Conservation (phyloP, 2,329 filamentous ascomycete genomes). For the Pezicula carpinea region DNA sequence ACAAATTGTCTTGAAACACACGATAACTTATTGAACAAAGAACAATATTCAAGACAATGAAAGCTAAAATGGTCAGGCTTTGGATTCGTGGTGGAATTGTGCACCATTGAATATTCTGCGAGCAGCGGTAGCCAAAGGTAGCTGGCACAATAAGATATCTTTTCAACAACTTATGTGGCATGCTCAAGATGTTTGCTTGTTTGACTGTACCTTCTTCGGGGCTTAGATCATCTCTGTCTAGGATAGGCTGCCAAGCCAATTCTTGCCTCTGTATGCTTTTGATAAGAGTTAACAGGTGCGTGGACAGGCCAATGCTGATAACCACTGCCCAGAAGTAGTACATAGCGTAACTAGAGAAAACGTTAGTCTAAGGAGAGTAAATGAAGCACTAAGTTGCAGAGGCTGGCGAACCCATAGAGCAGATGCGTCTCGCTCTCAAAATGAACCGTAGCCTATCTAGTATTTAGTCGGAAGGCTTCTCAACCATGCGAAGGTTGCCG, state of each 20-base stretch:
- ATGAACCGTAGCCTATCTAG: slow-evolving; percentile 31
- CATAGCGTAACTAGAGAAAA: slow-evolving; percentile 28
- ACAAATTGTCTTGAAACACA: slow-evolving; percentile 22
- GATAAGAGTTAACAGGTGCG: slow-evolving; percentile 23
- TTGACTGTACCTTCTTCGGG: not conserved
- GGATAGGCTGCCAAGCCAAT: not conserved
- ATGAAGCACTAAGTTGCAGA: not conserved
- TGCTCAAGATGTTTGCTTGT: not conserved
- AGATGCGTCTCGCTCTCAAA: slow-evolving; percentile 32
- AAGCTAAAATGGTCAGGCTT: slow-evolving; percentile 34
- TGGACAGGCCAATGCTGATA: slow-evolving; percentile 31
- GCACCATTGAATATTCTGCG: slow-evolving; percentile 31
- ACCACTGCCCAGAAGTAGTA: slow-evolving; percentile 38
- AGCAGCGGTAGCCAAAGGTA: slow-evolving; percentile 38
- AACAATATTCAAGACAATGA: slow-evolving; percentile 34
- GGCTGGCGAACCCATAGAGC: slow-evolving; percentile 31
- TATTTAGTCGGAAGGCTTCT: slow-evolving; percentile 1
- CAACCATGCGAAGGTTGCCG: slow-evolving; percentile 4
- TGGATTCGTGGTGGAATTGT: slow-evolving; percentile 41
- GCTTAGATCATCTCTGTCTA: not conserved
- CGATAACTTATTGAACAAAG: slow-evolving; percentile 34
- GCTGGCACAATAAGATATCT: slow-evolving; percentile 35
- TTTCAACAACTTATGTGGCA: slow-evolving; percentile 26
- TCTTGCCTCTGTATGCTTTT: slow-evolving; percentile 2
- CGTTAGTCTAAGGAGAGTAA: slow-evolving; percentile 4